Evolutionary conservation across 2,329 filamentous ascomycete genomes (phyloP).

Genomic region (Aspergillus sp.): DNA sequence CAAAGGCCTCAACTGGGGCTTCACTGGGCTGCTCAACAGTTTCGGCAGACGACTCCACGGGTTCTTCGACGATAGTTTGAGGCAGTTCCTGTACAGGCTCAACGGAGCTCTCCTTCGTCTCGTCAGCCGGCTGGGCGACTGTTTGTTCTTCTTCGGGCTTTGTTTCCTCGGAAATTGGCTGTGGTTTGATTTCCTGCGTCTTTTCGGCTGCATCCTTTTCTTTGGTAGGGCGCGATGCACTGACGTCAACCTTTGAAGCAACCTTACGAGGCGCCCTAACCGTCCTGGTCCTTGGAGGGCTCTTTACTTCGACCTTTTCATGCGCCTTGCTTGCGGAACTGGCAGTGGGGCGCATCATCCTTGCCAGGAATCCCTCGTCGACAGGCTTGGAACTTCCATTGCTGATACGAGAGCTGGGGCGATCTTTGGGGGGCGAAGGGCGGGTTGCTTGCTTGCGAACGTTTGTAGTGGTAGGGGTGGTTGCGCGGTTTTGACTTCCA

Average conservation of each 20-base stretch:
- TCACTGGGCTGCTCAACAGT: not conserved
- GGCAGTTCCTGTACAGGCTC: not conserved
- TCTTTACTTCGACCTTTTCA: constrained; percentile 41
- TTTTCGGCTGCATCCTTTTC: constrained; percentile 10
- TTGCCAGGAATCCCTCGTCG: constrained; percentile 44
- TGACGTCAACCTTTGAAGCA: constrained; percentile 18
- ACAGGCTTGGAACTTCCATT: constrained; percentile 31
- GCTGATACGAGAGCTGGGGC: constrained; percentile 39
- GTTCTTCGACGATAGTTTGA: not conserved
- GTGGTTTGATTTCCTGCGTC: constrained; percentile 4
- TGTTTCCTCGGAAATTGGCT: constrained; percentile 6
- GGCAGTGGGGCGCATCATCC: constrained; percentile 50
- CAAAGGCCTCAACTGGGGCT: not conserved
- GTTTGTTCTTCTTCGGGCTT: constrained; percentile 2
- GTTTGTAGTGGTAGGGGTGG: constrained; percentile 17
- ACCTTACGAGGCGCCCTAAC: constrained; percentile 14
- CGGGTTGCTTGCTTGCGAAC: constrained; percentile 28
- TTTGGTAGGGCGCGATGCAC: constrained; percentile 5
- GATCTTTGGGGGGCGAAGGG: constrained; percentile 27
- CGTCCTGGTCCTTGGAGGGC: constrained; percentile 21
- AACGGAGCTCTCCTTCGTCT: not conserved
- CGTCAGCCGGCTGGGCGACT: not conserved
- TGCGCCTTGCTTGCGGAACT: constrained; percentile 47
- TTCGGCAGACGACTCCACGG: not conserved
- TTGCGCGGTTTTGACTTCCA: constrained; percentile 16